These are phyloP conservation scores for Sclerotinia nivalis DNA, from an alignment of 2,329 filamentous ascomycete species.

Conservation along the genomic window DNA sequence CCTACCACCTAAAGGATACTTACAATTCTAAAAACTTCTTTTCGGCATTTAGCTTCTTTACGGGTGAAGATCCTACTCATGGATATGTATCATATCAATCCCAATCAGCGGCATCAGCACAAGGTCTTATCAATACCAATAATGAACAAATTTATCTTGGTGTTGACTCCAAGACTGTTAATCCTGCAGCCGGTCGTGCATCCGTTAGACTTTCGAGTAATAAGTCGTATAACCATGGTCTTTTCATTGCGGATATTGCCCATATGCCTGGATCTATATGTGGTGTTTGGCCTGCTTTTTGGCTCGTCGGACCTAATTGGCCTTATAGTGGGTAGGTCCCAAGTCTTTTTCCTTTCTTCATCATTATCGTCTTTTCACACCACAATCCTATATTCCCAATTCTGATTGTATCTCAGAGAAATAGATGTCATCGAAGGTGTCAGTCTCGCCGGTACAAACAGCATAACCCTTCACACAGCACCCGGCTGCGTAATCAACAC, in stretches of 20 bases:
- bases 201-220: conserved; percentile 67
- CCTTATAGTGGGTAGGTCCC: conserved; percentile 53
- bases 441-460: conserved; percentile 59
- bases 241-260: conserved; percentile 58
- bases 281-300: conserved; percentile 62
- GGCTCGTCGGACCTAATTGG: conserved; percentile 63
- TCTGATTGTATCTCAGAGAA: conserved; percentile 49
- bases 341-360: too few species aligned
- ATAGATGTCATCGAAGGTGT: conserved; percentile 82
- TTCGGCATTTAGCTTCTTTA: conserved; percentile 56
- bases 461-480: conserved; percentile 68
- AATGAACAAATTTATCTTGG: conserved; percentile 65
- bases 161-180: conserved; percentile 61
- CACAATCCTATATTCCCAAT: fast-evolving
- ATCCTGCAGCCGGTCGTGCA: conserved; percentile 59
- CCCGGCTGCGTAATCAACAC: conserved; percentile 59
- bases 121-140: conserved; percentile 48
- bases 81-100: conserved; percentile 74
- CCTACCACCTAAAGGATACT: conserved; percentile 49
- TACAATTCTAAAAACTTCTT: conserved; percentile 49
- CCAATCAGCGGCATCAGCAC: conserved; percentile 54
- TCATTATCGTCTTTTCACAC: background rate
- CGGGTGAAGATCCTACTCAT: conserved; percentile 64
- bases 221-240: conserved; percentile 54
- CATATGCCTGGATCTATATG: conserved; percentile 60